A percentile compares a stretch with the other conserved stretches of the same genome.
Conservation (phyloP, 2,329 filamentous ascomycete genomes). For the Sordariomycetes sp. region DNA sequence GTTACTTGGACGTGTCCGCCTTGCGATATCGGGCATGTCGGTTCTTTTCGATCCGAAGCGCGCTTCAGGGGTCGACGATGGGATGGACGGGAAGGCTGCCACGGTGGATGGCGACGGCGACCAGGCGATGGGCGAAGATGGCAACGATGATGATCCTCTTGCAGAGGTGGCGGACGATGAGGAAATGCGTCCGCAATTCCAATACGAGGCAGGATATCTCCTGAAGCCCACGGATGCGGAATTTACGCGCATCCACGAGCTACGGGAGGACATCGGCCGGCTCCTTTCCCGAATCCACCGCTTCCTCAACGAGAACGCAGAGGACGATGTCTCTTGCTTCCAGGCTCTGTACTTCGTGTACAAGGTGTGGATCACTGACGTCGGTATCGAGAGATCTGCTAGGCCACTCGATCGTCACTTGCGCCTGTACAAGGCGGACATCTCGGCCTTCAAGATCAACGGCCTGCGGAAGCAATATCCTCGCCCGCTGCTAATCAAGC, state of each 20-base stretch:
- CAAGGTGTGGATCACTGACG: conserved; percentile 92
- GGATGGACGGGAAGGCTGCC: conserved; percentile 31
- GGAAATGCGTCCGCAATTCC: conserved; percentile 74
- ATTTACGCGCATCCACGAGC: conserved; percentile 68
- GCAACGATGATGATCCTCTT: conserved; percentile 39
- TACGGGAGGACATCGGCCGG: conserved; percentile 71
- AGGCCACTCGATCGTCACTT: conserved; percentile 84
- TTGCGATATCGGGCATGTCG: conserved; percentile 86
- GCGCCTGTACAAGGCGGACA: conserved; percentile 75
- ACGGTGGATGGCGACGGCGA: conserved; percentile 48
- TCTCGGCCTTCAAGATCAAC: conserved; percentile 87
- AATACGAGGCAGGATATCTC: conserved; percentile 80
- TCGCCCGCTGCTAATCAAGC: conserved; percentile 78
- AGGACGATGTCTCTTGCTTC: conserved; percentile 94
- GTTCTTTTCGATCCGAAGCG: conserved; percentile 76
- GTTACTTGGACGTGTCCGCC: conserved; percentile 74
- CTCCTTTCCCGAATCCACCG: conserved; percentile 74
- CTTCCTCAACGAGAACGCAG: conserved; percentile 74
- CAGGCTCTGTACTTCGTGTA: conserved; percentile 88
- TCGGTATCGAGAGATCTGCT: conserved; percentile 90
- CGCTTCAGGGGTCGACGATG: conserved; percentile 42
- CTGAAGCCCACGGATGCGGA: conserved; percentile 43
- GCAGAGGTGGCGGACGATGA: conserved; percentile 66
- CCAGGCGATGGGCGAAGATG: conserved; percentile 29
- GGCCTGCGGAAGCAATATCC: conserved; percentile 89